A percentile compares a stretch with the other conserved stretches of the same genome.
phyloP scores from a whole-genome alignment of 2,329 filamentous ascomycete species.

The Apiospora rasikravindrae region DNA sequence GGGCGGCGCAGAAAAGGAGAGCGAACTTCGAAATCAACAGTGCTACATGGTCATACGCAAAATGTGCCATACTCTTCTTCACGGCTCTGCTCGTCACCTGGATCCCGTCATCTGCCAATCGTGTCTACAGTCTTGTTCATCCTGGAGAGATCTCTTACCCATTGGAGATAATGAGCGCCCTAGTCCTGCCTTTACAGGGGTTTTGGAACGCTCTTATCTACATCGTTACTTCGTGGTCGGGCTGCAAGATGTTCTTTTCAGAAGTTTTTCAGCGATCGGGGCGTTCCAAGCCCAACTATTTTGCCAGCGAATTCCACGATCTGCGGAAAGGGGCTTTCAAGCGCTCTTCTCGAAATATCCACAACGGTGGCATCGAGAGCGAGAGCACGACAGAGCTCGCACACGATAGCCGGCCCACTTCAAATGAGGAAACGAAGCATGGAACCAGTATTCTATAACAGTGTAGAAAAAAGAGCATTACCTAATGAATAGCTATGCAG shows the following conservation, averaged over 20 bases:
- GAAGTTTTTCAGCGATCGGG: slow-evolving; percentile 30
- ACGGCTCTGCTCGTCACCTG: slow-evolving; percentile 73
- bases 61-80: slow-evolving; percentile 75
- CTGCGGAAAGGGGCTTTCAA: slow-evolving; percentile 40
- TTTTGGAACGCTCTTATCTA: slow-evolving; percentile 88
- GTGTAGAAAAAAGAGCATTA: not conserved
- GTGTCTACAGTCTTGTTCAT: slow-evolving; percentile 72
- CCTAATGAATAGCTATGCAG: not conserved
- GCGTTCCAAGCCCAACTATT: slow-evolving; percentile 29
- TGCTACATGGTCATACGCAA: slow-evolving; percentile 72
- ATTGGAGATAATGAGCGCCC: slow-evolving; percentile 72
- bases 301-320: slow-evolving; percentile 28
- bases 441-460: not conserved
- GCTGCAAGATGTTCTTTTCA: slow-evolving; percentile 57
- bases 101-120: slow-evolving; percentile 79
- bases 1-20: slow-evolving; percentile 32
- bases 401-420: slow-evolving; percentile 39
- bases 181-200: slow-evolving; percentile 81
- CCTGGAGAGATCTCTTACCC: slow-evolving; percentile 56
- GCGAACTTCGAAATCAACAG: slow-evolving; percentile 60
- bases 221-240: slow-evolving; percentile 69
- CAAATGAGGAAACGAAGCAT: slow-evolving; percentile 38
- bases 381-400: slow-evolving; percentile 60
- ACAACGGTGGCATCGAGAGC: slow-evolving; percentile 48
- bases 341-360: slow-evolving; percentile 26